Evolutionary conservation across 306 rosid species (phyloP).

Genomic region (Cercis canadensis): DNA sequence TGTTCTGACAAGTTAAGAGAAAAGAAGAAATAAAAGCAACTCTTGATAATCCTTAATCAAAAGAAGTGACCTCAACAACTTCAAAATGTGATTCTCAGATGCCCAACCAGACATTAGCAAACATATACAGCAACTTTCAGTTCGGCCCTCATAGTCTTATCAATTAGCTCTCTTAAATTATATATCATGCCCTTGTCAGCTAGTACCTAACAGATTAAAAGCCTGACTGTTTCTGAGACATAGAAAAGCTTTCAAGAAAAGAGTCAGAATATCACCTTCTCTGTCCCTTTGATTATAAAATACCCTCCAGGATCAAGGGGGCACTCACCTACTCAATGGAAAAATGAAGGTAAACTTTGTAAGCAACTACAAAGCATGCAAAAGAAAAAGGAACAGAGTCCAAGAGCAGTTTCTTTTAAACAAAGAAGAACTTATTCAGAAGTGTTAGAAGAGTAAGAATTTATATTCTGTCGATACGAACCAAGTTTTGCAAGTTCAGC

Average conservation of each 20-base stretch:
- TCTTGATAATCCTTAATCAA: not conserved
- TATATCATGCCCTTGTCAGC: not conserved
- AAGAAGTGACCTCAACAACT: conserved; percentile 21
- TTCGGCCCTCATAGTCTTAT: not conserved
- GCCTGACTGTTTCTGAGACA: not conserved
- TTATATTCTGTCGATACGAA: conserved; percentile 36
- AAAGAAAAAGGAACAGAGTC: not conserved
- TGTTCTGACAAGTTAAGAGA: not conserved
- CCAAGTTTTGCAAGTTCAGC: conserved; percentile 87
- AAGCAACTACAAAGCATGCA: conserved; percentile 17
- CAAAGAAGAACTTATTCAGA: no score
- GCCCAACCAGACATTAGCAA: conserved; percentile 12
- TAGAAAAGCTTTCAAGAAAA: conserved; percentile 19
- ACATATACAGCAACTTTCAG: conserved; percentile 14
- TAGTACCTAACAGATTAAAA: conserved; percentile 12
- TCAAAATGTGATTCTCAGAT: conserved; percentile 27
- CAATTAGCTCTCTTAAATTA: conserved; percentile 13
- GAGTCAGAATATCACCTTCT: conserved; percentile 68
- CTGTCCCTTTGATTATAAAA: conserved; percentile 89
- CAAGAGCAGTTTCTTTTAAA: no score
- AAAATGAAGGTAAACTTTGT: conserved; percentile 5
- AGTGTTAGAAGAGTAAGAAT: not conserved
- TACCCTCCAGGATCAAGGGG: conserved; percentile 98
- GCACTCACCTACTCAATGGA: conserved; percentile 72
- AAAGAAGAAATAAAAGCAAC: conserved; percentile 9